Evolutionary conservation across 2,329 filamentous ascomycete genomes (phyloP).

Genomic region (Ophiosphaerella narmari): DNA sequence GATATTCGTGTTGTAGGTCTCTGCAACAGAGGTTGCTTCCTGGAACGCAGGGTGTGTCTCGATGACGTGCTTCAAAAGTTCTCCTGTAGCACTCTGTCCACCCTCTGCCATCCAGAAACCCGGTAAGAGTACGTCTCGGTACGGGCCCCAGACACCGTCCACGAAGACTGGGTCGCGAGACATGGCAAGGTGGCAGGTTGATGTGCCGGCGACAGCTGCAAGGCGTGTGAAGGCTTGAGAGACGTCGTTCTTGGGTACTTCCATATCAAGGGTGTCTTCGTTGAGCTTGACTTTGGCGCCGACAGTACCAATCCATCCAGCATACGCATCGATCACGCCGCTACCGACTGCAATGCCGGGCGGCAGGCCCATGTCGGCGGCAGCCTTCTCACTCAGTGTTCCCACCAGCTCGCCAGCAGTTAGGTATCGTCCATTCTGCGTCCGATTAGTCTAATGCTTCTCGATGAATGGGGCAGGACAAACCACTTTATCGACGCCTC

Average conservation of each 20-base stretch:
- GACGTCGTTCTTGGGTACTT: constrained; percentile 78
- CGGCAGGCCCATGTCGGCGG: constrained; percentile 79
- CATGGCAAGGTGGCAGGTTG: constrained; percentile 96
- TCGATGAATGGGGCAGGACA: constrained; percentile 47
- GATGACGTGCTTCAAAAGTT: constrained; percentile 89
- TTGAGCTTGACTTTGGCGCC: constrained; percentile 87
- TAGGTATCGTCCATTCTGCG: constrained; percentile 89
- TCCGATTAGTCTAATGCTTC: constrained; percentile 36
- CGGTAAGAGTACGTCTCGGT: constrained; percentile 89
- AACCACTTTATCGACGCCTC: constrained; percentile 94
- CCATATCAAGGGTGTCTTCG: constrained; percentile 68
- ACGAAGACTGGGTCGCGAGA: constrained; percentile 92
- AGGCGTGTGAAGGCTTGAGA: constrained; percentile 90
- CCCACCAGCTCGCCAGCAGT: constrained; percentile 93
- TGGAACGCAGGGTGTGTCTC: constrained; percentile 93
- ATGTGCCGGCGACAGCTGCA: constrained; percentile 93
- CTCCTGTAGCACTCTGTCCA: constrained; percentile 93
- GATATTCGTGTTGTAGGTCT: constrained; percentile 83
- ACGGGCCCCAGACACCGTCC: constrained; percentile 94
- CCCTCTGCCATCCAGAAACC: constrained; percentile 97
- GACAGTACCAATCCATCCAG: constrained; percentile 98
- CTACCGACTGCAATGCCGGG: constrained; percentile 90
- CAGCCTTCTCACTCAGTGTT: constrained; percentile 80
- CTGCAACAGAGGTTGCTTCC: constrained; percentile 76
- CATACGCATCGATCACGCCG: constrained; percentile 97